Percentiles rank a stretch among this genome's conserved stretches.
These are phyloP conservation scores for Gracilaria caudata DNA, from an alignment of 23 red algal species.

Conservation along the genomic window DNA sequence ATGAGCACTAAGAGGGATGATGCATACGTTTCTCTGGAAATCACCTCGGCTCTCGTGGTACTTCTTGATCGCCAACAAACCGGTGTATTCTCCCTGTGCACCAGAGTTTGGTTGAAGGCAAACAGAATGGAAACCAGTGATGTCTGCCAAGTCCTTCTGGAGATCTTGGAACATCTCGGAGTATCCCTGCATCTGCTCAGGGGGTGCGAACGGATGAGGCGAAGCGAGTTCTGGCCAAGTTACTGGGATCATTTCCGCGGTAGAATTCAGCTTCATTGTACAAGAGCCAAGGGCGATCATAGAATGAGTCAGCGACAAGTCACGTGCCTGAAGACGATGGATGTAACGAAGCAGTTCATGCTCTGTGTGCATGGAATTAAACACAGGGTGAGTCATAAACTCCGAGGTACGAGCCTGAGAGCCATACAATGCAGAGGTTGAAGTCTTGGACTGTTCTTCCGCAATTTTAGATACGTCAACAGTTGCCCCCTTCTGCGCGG, in stretches of 20 bases:
- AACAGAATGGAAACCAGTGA: conserved; percentile 92
- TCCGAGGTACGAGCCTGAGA: conserved; percentile 66
- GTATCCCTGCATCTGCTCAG: conserved; percentile 95
- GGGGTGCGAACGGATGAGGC: conserved; percentile 96
- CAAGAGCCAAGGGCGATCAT: conserved; percentile 99
- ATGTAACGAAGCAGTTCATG: conserved; percentile 99
- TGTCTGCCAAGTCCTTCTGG: conserved; percentile 83
- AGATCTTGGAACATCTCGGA: conserved; percentile 91
- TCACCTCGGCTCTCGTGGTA: conserved; percentile 94
- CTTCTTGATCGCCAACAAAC: conserved; percentile 87
- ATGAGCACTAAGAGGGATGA: conserved; percentile 95
- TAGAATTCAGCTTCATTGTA: conserved; percentile 99
- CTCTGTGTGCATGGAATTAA: conserved; percentile 95
- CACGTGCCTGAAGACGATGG: conserved; percentile 78
- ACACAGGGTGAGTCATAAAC: conserved; percentile 97
- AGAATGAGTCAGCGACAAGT: conserved; percentile 94
- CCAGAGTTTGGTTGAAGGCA: conserved; percentile 98
- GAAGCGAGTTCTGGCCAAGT: conserved; percentile 93
- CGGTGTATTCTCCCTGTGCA: conserved; percentile 97
- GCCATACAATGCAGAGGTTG: conserved; percentile 28
- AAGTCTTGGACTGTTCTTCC: conserved; percentile 33
- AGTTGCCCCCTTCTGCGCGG: conserved; percentile 31
- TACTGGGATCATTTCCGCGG: conserved; percentile 93
- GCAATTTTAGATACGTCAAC: conserved; percentile 46
- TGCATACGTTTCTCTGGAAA: conserved; percentile 92